Evolutionary conservation across 331 rosid species (phyloP), one percentile per base, ranked within the genome.

Genomic region (Arachis monticola): DNA sequence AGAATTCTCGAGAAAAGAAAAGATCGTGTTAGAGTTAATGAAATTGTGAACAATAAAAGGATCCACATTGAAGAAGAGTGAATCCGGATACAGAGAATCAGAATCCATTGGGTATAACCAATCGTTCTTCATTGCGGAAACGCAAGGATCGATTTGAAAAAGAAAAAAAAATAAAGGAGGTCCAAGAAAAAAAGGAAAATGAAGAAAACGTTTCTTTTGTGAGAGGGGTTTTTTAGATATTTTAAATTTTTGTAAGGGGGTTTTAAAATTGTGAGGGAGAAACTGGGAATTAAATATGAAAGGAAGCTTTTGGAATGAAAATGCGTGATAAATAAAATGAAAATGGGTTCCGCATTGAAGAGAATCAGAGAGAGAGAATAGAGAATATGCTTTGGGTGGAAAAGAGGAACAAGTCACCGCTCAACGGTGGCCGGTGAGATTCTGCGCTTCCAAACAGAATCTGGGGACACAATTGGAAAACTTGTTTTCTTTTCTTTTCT

Each of bases 81-180:
- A 76, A 58, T 88, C 79, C 0, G 89, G 92, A 8, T n/a, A 14
- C 30, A 53, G 59, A 53, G 59, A 13, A 81, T 95, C 99, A 5
- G 89, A 88, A 87, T 89, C 92, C 77, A 84, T 72, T 64, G 86
- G 73, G 53, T 87, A 82, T n/a, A 88, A 79, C 93, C 96, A 84
- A 82, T 87, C 78, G 77, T 84, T 86, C 78, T 75, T 73, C 99
- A 90, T 73, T 40, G 53, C 2, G 22, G 27, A 7, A 35, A 14
- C 2, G 17, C 0, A 40, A 38, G 22, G 38, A 47, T 48, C 42
- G 30, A 51, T 12, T 51, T 50, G 52, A 12, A 60, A 61, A 35
- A 35, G 5, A 35, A 35, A 35, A 32, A 32, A 35, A 35, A 35
- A 8, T 71, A 53, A 52, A 4, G 64, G 14, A 14, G 1, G 2